Base-by-base conservation (phyloP, 352 stramenopile species). In the Phytopythium litorale region DNA sequence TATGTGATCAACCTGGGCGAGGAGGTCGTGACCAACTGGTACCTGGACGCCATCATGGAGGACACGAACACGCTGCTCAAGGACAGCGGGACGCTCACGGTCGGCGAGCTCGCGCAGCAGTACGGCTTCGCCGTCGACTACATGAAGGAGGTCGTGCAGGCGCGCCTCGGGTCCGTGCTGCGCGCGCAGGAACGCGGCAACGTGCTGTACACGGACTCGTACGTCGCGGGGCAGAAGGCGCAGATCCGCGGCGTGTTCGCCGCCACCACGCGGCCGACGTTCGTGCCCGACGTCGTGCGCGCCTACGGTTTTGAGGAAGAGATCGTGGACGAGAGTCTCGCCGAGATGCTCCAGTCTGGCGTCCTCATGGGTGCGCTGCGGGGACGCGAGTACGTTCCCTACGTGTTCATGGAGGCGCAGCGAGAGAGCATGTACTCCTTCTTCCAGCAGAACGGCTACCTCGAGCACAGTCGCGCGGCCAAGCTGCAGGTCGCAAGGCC, bases 31-130 rank as follows among this genome's bases (percentile, higher is more conserved):
- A 92, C 84, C 58, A 89, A 73, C 62, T 82, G 75, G 76, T 95
- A 95, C 59, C 65, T 95, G 51, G 83, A 95, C 64, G 81, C 71
- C 28, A 93, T 95, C 68, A 94, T 92, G 79, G 76, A 91, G 56
- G 81, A 94, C 62, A 88, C 80, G 23, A 78, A 92, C 58, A 77
- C 86, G 53, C 55, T 90, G 35, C 68, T 95, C n/a, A 80, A 92
- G 33, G 82, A 92, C 48, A 79, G 64, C 30, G 87, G 84, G 3
- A 89, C 78, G 2, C 74, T 78, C 19, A 79, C 78, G 7, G 74
- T 95, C 30, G 85, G 85, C 33, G 81, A 85, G 33, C 62, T 95
- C 35, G 84, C 87, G 30, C 81, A 91, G 72, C 84, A 94, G 70
- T 95, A 85, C 56, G 81, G 74, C 61, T 90, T 95, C 60, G 65